Percentiles rank a stretch among this genome's conserved stretches.
These are phyloP conservation scores for Lepidopterella palustris DNA, from an alignment of 495 filamentous ascomycete genomes.

Conservation along the genomic window DNA sequence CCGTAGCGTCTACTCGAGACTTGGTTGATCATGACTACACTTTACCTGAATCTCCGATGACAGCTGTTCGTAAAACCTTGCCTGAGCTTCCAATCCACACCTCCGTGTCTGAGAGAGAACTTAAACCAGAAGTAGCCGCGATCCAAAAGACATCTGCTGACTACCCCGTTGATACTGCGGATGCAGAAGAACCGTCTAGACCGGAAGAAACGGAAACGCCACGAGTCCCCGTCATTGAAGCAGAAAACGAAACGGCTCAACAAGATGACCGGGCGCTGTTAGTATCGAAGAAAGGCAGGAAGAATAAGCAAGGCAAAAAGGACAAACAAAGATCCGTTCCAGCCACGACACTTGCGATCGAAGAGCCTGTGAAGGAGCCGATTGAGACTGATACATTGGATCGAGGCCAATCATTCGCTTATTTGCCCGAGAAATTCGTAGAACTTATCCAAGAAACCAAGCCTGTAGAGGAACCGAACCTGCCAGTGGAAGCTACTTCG, in stretches of 20 bases:
- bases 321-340: constrained; percentile 6
- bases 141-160: no score
- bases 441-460: background rate
- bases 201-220: background rate
- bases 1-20: no score
- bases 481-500: background rate
- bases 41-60: no score
- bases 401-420: background rate
- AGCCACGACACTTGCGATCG: background rate
- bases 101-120: no score
- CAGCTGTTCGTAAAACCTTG: no score
- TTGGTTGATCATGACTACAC: no score
- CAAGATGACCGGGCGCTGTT: background rate
- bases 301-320: constrained; percentile 28
- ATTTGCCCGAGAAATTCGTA: background rate
- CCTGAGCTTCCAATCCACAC: no score
- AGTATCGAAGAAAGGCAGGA: constrained; percentile 20
- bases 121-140: no score
- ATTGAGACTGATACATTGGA: background rate
- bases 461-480: background rate
- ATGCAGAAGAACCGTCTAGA: background rate
- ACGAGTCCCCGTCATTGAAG: background rate
- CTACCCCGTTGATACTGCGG: no score
- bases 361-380: constrained; percentile 1
- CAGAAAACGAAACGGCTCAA: background rate